These are phyloP conservation scores for Lepidium sativum DNA, from an alignment of 345 rosid species.

Conservation along the genomic window DNA sequence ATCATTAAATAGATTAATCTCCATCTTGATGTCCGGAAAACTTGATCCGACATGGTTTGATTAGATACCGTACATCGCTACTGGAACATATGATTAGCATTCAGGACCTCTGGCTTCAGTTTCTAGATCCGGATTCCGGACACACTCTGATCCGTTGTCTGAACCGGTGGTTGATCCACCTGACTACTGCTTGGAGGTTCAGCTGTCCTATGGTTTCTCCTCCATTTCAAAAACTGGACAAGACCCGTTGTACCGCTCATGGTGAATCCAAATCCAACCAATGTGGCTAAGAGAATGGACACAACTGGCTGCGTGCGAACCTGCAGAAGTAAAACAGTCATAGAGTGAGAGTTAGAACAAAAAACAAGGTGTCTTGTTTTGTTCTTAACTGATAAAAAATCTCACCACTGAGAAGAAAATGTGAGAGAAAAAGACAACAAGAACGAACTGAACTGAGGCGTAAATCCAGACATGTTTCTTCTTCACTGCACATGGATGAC, in stretches of 20 bases:
- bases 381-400: not conserved
- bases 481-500: conserved; percentile 37
- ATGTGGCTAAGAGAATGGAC: conserved; percentile 61
- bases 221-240: conserved; percentile 36
- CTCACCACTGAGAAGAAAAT: conserved; percentile 70
- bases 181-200: conserved; percentile 15
- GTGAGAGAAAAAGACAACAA: conserved; percentile 72
- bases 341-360: not conserved
- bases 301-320: conserved; percentile 59
- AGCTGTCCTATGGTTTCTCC: conserved; percentile 25
- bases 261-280: conserved; percentile 67
- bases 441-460: conserved; percentile 56
- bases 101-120: not conserved
- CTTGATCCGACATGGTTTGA: not conserved
- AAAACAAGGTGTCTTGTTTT: conserved; percentile 1
- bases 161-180: conserved; percentile 15
- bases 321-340: conserved; percentile 26
- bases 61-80: not conserved
- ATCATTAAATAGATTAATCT: conserved; percentile 2
- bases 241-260: conserved; percentile 50
- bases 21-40: not conserved
- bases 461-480: conserved; percentile 67
- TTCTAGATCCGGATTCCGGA: conserved; percentile 17
- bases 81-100: not conserved
- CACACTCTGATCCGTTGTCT: conserved; percentile 12